phyloP scores from a whole-genome alignment of 2,329 filamentous ascomycete species.

The Colletotrichum plurivorum region DNA sequence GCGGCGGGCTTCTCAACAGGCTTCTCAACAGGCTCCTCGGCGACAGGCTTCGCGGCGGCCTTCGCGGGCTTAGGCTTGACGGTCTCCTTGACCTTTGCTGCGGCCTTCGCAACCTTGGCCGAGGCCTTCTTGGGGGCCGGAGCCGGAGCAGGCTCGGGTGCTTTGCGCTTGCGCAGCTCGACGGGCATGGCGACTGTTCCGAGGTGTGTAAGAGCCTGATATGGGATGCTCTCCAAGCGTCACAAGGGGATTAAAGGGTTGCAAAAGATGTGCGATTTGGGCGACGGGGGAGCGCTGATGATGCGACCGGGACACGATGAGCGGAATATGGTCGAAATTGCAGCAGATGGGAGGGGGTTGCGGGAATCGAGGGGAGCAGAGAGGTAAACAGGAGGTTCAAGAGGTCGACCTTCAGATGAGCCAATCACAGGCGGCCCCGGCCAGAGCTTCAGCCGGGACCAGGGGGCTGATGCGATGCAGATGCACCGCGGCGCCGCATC shows the following conservation, averaged over 20 bases:
- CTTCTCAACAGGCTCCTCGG: conserved; percentile 48
- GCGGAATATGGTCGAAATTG: conserved; percentile 22
- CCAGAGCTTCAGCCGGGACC: conserved; percentile 41
- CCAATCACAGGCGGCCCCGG: conserved; percentile 37
- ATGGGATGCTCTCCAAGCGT: conserved; percentile 13
- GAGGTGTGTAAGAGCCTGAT: not conserved
- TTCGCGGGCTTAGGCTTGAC: conserved; percentile 46
- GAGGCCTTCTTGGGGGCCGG: conserved; percentile 62
- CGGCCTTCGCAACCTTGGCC: conserved; percentile 54
- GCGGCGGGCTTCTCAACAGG: conserved; percentile 44
- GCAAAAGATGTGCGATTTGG: conserved; percentile 28
- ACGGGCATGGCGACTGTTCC: conserved; percentile 63
- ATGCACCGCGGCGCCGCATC: conserved; percentile 26
- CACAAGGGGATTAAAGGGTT: conserved; percentile 11
- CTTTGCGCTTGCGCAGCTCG: conserved; percentile 74
- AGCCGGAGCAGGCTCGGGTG: conserved; percentile 61
- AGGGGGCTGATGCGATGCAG: conserved; percentile 41
- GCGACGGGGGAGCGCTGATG: conserved; percentile 27
- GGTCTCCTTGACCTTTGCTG: conserved; percentile 53
- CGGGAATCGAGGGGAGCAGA: conserved; percentile 35
- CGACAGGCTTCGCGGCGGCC: conserved; percentile 46
- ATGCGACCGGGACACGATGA: conserved; percentile 32
- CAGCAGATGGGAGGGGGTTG: conserved; percentile 32
- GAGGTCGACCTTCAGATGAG: conserved; percentile 33
- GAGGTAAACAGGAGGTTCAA: conserved; percentile 41